phyloP scores from a whole-genome alignment of 257 asterid genomes.

The Solanum corneliomulleri region DNA sequence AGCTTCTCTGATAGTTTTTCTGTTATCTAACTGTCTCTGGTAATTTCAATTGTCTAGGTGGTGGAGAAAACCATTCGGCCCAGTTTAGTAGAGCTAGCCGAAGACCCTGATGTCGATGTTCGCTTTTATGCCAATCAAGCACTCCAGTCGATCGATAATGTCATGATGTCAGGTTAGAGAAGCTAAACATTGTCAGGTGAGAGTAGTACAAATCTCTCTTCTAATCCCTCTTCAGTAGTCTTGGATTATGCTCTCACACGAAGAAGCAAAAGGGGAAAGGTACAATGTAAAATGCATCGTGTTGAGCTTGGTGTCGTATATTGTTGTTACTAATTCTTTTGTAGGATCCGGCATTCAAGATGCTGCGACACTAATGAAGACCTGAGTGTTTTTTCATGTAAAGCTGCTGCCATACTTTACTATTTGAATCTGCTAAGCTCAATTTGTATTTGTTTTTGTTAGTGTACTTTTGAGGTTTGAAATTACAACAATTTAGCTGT shows the following conservation, averaged over 20 bases:
- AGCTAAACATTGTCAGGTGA: neutral
- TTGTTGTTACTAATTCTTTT: neutral
- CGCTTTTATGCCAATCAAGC: constrained; percentile 56
- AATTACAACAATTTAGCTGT: neutral
- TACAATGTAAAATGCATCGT: neutral
- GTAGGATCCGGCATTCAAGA: neutral
- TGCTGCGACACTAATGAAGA: neutral
- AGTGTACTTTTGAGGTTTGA: neutral
- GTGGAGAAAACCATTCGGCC: constrained; percentile 55
- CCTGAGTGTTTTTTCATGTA: neutral
- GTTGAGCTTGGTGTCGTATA: neutral
- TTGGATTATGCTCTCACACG: neutral
- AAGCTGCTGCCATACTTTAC: neutral
- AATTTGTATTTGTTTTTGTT: neutral
- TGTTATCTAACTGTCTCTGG: neutral
- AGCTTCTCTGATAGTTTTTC: neutral
- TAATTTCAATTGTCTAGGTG: constrained; percentile 17
- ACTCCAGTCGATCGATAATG: constrained; percentile 41
- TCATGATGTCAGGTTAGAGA: constrained; percentile 46
- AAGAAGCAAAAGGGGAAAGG: neutral
- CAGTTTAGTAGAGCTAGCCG: constrained; percentile 44
- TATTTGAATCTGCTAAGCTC: neutral
- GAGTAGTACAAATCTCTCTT: neutral
- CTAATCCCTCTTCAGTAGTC: neutral
- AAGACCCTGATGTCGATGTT: constrained; percentile 74